phyloP scores from a whole-genome alignment of 2,329 filamentous ascomycete species.

The Phaeophleospora eucalypticola region DNA sequence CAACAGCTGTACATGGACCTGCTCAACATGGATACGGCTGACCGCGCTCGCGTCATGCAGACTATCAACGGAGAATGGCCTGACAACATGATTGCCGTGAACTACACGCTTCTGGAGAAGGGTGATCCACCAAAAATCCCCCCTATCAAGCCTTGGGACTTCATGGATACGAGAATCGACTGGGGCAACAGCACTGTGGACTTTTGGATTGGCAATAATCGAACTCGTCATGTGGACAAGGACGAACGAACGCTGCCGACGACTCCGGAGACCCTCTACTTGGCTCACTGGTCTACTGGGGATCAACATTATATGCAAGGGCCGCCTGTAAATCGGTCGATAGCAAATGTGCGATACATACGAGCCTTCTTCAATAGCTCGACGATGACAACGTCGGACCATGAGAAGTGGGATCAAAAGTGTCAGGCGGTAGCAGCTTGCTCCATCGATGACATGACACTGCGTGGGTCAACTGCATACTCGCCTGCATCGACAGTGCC shows the following conservation, averaged over 20 bases:
- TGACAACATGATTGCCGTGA: slow-evolving; percentile 32
- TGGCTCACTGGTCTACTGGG: slow-evolving; percentile 49
- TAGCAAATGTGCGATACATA: slow-evolving; percentile 44
- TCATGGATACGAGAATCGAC: slow-evolving; percentile 45
- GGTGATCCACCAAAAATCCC: slow-evolving; percentile 32
- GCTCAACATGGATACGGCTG: slow-evolving; percentile 39
- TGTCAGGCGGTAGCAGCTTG: slow-evolving; percentile 18
- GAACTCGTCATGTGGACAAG: slow-evolving; percentile 26
- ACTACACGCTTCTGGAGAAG: slow-evolving; percentile 35
- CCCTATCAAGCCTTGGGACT: slow-evolving; percentile 41
- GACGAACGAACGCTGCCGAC: slow-evolving; percentile 36
- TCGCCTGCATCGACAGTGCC: slow-evolving; percentile 12
- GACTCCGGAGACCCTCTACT: slow-evolving; percentile 40
- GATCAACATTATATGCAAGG: slow-evolving; percentile 44
- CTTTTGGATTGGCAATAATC: slow-evolving; percentile 39
- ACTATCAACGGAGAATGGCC: slow-evolving; percentile 21
- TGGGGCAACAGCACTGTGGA: slow-evolving; percentile 44
- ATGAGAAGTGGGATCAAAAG: slow-evolving; percentile 13
- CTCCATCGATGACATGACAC: slow-evolving; percentile 26
- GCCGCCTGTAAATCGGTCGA: slow-evolving; percentile 38
- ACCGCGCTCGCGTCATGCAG: slow-evolving; percentile 22
- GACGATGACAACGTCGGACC: slow-evolving; percentile 30
- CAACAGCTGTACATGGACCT: slow-evolving; percentile 42
- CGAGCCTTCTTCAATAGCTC: slow-evolving; percentile 51
- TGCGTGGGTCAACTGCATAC: slow-evolving; percentile 25